Evolutionary conservation across 768 basidiomycete genomes (phyloP).

Genomic region (Termitomyces titanicus): DNA sequence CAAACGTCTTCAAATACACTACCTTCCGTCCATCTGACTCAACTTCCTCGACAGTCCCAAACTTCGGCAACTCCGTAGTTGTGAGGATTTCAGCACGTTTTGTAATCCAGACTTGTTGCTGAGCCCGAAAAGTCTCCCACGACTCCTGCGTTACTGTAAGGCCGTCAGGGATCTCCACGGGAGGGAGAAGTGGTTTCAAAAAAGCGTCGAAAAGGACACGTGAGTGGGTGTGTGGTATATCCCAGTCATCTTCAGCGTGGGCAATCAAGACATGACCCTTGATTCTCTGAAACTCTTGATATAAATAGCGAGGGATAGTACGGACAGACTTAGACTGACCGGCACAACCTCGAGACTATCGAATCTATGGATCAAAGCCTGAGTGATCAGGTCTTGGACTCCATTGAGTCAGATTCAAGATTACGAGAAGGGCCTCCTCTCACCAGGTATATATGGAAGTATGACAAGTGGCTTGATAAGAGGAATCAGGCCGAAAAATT

Average conservation of each 20-base stretch:
- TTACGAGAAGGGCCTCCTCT: constrained; percentile 23
- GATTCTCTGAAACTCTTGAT: constrained; percentile 44
- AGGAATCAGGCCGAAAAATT: constrained; percentile 63
- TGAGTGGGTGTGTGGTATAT: constrained; percentile 77
- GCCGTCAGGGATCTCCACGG: constrained; percentile 26
- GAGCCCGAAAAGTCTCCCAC: constrained; percentile 39
- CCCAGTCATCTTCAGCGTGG: constrained; percentile 77
- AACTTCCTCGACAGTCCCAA: constrained; percentile 61
- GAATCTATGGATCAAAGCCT: constrained; percentile 46
- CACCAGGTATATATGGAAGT: constrained; percentile 64
- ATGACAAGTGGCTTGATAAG: constrained; percentile 66
- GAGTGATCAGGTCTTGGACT: constrained; percentile 30
- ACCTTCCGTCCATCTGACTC: constrained; percentile 41
- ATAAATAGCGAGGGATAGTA: background rate
- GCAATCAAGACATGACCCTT: constrained; percentile 67
- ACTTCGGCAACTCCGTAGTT: constrained; percentile 42
- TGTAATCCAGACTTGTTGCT: constrained; percentile 35
- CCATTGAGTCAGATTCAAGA: background rate
- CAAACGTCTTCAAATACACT: constrained; percentile 55
- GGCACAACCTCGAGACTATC: constrained; percentile 60
- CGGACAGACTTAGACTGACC: constrained; percentile 34
- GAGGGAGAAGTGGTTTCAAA: constrained; percentile 60
- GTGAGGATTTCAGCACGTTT: constrained; percentile 43
- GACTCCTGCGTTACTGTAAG: constrained; percentile 29
- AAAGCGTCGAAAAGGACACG: constrained; percentile 69